Conservation (phyloP, 179 eudicot genomes). For the Drosera spatulata region DNA sequence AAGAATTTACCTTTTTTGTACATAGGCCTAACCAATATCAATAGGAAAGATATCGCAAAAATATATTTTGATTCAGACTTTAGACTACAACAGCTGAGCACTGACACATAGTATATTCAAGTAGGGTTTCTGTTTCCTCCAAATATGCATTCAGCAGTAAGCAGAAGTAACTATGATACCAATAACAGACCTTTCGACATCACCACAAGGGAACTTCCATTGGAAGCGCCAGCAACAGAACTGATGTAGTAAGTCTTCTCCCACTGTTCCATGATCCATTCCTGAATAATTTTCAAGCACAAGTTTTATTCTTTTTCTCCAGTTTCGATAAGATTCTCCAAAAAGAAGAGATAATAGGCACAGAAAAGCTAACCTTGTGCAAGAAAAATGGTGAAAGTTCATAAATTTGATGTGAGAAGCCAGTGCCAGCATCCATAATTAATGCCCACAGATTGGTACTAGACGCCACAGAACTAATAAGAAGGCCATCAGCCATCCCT, state of each 20-base stretch:
- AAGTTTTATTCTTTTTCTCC: too few relatives aligned
- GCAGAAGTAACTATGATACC: too few relatives aligned
- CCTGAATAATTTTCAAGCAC: constrained; percentile 20
- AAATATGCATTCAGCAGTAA: too few relatives aligned
- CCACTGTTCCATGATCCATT: constrained; percentile 97
- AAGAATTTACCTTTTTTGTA: too few relatives aligned
- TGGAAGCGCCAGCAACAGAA: constrained; percentile 68
- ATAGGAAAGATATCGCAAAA: too few relatives aligned
- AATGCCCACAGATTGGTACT: constrained; percentile 64
- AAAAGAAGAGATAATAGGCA: too few relatives aligned
- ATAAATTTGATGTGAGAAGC: constrained; percentile 64
- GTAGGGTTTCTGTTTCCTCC: too few relatives aligned
- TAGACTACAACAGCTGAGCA: too few relatives aligned
- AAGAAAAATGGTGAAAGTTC: constrained; percentile 72
- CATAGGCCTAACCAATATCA: too few relatives aligned
- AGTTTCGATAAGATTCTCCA: too few relatives aligned
- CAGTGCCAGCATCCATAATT: constrained; percentile 96
- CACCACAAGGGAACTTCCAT: constrained; percentile 75
- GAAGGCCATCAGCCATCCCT: constrained; percentile 81
- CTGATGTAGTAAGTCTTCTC: constrained; percentile 75
- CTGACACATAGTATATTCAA: too few relatives aligned
- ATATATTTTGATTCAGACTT: too few relatives aligned
- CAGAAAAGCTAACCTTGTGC: constrained; percentile 36
- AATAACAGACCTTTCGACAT: constrained; percentile 39
- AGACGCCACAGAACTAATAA: constrained; percentile 72